Base-by-base conservation (phyloP, 371 early-diverging fungal species). In the Blyttiomyces sp. region DNA sequence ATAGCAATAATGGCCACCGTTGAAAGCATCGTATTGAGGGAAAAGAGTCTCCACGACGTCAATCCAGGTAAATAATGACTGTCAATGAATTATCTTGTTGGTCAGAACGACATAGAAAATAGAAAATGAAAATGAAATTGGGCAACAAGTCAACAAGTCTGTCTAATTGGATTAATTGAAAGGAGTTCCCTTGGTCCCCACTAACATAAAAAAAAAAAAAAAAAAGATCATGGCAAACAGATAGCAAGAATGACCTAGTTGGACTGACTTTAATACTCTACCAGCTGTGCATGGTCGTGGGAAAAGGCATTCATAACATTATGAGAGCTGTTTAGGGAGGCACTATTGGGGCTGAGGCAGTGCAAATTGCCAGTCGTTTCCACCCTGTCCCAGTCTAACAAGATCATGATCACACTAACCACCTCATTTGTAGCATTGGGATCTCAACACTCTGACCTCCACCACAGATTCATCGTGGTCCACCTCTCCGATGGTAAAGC, bases 401-500 rank as follows among this genome's bases (percentile, higher is more conserved):
- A n/a, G n/a, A n/a, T n/a, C 39, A 39, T 39, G 39, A 11, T 39
- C n/a, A n/a, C n/a, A 39, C n/a, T 39, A 39, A n/a, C 11, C n/a
- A 39, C 39, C 39, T 39, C 39, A 11, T 21, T 13, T 23, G 23
- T 7, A 46, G 56, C 56, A 7, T 45, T 43, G 0, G 45, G 27
- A 23, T 43, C 56, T 0, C 42, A 55, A 32, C 45, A 55, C 56
- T 42, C 45, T 9, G 56, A 55, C 44, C 56, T 43, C 6, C n/a
- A 43, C 45, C 56, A 55, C 56, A 43, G 42, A 16, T 55, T 44
- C 34, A 27, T 57, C 21, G 43, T 57, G 21, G 48, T 46, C 32
- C 48, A 57, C 48, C 45, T 46, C 32, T 31, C 28, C 9, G 27
- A 43, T n/a, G 57, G 57, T 17, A 19, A 17, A 17, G 11, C 57